Base-by-base conservation (phyloP, 2,329 filamentous ascomycete genomes). In the Colletotrichum noveboracense region DNA sequence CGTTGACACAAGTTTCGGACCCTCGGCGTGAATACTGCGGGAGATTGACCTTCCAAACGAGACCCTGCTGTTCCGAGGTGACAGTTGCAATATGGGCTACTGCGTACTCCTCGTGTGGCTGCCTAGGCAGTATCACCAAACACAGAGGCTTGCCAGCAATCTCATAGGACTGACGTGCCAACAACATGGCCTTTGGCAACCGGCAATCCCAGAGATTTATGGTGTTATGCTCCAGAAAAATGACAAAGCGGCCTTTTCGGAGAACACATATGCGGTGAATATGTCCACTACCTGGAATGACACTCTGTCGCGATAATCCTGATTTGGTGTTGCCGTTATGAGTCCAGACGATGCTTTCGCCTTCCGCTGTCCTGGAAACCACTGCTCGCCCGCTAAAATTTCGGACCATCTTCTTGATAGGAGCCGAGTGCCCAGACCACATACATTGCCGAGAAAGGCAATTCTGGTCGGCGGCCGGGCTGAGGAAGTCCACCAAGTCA, bases 351-450 rank as follows among this genome's bases (percentile, higher is more conserved):
- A 96, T 92, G 73, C 93, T 93, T 82, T 98, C 95, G 75, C 95
- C 94, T 58, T 93, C 89, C 75, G 92, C 89, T 0, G 96, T 98
- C 67, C 95, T 90, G 8, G 96, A 98, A 36, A 98, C 92, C 58
- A 98, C 88, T 6, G 95, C 94, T 77, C 92, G 90, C 10, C 96
- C 96, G 80, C 93, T 94, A 58, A 94, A 94, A 80, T 96, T 97
- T 76, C 96, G 93, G 61, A 97, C 93, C 75, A 98, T 94, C 82
- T 97, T 98, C 80, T 94, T 93, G 77, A 98, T 92, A 0, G 95
- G 89, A 18, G 90, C 90, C 18, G 94, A 94, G 85, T 98, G 96
- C 1, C 96, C 96, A 3, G 95, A 95, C 95, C 96, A 97, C 2
- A 93, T 89, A 3, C 92, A 90, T 77, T 90, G 91, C 16, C 91